phyloP scores from a whole-genome alignment of 2,329 filamentous ascomycete genomes.

The Aspergillus sp. region DNA sequence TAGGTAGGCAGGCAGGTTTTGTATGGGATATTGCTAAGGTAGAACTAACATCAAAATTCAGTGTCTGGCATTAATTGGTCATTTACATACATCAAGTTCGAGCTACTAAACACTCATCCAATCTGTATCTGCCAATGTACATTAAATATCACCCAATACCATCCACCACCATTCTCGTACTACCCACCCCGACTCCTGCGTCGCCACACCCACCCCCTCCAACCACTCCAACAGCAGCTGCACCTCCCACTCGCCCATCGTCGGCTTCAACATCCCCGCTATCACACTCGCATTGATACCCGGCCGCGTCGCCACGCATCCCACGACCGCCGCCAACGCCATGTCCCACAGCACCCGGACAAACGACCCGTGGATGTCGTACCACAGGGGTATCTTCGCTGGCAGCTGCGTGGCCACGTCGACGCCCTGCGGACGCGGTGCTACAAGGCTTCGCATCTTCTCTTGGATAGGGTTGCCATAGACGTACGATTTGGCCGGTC shows the following conservation, averaged over 20 bases:
- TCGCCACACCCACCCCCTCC: slow-evolving; percentile 27
- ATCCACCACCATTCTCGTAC: slow-evolving; percentile 48
- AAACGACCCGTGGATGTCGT: slow-evolving; percentile 49
- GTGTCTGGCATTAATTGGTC: no score
- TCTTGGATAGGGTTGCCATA: slow-evolving; percentile 42
- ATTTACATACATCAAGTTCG: no score
- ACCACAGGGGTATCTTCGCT: slow-evolving; percentile 49
- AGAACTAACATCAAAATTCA: no score
- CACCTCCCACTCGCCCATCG: slow-evolving; percentile 47
- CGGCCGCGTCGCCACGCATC: slow-evolving; percentile 45
- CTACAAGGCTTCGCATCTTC: slow-evolving; percentile 18
- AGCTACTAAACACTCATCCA: no score
- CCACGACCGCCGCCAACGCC: slow-evolving; percentile 44
- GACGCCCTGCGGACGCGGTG: slow-evolving; percentile 28
- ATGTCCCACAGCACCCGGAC: slow-evolving; percentile 45
- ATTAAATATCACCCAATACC: slow-evolving; percentile 22
- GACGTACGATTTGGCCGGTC: slow-evolving; percentile 40
- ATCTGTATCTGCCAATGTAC: not conserved
- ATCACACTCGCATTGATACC: slow-evolving; percentile 41
- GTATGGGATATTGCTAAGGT: no score
- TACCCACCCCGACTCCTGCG: slow-evolving; percentile 30
- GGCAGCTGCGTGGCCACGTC: slow-evolving; percentile 12
- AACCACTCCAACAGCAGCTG: slow-evolving; percentile 46
- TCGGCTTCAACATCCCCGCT: slow-evolving; percentile 41
- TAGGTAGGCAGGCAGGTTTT: no score